Base-by-base conservation (phyloP, 768 basidiomycete species). In the Termitomyces sp. region DNA sequence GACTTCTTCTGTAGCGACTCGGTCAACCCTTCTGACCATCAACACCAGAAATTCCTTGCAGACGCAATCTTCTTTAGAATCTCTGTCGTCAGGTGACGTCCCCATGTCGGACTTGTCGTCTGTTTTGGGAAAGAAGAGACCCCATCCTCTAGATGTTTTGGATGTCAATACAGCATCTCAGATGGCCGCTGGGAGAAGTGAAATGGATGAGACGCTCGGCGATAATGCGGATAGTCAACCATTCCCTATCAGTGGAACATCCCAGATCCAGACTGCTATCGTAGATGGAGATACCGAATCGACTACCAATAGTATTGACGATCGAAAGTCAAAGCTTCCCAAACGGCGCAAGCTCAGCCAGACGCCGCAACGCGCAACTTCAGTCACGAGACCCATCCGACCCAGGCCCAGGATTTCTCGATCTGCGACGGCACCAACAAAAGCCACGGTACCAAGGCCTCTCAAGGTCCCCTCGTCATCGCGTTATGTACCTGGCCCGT, bases 51-150 rank as follows among this genome's bases (percentile, higher is more conserved):
- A 68, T 49, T 74, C 78, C 27, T 63, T 78, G 47, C 68, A 71
- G n/a, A 73, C 74, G 9, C 68, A 70, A 32, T 69, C 72, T 7
- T 78, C 77, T 4, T 77, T 78, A 13, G 81, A 77, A 48, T 82
- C 81, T 12, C 65, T 70, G 13, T 62, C 63, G 16, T 71, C 66
- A 34, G 55, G 37, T 20, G 64, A 74, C 24, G 67, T 70, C 40
- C 71, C 78, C 10, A 64, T 69, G 46, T 68, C 71, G 26, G 71
- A 67, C 33, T 71, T 74, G 4, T 72, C 71, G 4, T 74, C 78
- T 49, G 57, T 74, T 61, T 71, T 76, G 51, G 76, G 79, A 36
- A 76, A 68, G 62, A 82, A 82, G 57, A 75, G 80, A 13, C 65
- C 75, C 13, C 68, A 71, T 55, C 69, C 74, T 49, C 65, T 55